Percentiles rank a stretch among this genome's conserved stretches.
These are phyloP conservation scores for Oenanthe sinensis DNA, from an alignment of 129 eudicot genomes.

Conservation along the genomic window DNA sequence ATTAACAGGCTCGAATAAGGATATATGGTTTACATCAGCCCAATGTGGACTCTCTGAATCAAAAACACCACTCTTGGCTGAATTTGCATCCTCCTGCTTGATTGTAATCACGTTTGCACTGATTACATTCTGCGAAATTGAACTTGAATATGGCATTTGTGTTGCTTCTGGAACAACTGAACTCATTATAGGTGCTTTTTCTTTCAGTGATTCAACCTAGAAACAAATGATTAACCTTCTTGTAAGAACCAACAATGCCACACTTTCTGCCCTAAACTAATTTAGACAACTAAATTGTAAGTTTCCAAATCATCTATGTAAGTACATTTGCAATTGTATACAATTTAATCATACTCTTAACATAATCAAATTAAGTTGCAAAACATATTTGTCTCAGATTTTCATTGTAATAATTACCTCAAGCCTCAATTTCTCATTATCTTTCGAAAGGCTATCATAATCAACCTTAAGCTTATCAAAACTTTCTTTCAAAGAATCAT, in stretches of 20 bases:
- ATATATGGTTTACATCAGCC: conserved; percentile 33
- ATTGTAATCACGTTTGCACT: conserved; percentile 19
- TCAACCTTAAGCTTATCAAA: conserved; percentile 62
- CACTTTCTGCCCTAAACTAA: background rate
- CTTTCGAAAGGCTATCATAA: conserved; percentile 39
- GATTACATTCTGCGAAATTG: background rate
- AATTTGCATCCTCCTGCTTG: conserved; percentile 61
- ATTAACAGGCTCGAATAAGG: conserved; percentile 50
- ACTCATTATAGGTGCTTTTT: conserved; percentile 32
- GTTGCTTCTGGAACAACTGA: conserved; percentile 24
- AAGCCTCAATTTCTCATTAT: conserved; percentile 51
- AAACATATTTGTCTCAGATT: background rate
- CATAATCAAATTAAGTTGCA: background rate
- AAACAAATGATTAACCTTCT: background rate
- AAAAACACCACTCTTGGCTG: conserved; percentile 59
- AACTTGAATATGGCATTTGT: conserved; percentile 14
- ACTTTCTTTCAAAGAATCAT: conserved; percentile 46
- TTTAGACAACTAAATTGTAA: background rate
- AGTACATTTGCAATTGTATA: too few species aligned
- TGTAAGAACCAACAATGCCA: background rate
- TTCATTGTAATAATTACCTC: conserved; percentile 39
- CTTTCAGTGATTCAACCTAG: conserved; percentile 46
- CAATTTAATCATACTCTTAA: background rate
- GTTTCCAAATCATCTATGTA: background rate
- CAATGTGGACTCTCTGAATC: conserved; percentile 66